Evolutionary conservation across 495 filamentous ascomycete genomes (phyloP).

Genomic region (Penicillium canariense): DNA sequence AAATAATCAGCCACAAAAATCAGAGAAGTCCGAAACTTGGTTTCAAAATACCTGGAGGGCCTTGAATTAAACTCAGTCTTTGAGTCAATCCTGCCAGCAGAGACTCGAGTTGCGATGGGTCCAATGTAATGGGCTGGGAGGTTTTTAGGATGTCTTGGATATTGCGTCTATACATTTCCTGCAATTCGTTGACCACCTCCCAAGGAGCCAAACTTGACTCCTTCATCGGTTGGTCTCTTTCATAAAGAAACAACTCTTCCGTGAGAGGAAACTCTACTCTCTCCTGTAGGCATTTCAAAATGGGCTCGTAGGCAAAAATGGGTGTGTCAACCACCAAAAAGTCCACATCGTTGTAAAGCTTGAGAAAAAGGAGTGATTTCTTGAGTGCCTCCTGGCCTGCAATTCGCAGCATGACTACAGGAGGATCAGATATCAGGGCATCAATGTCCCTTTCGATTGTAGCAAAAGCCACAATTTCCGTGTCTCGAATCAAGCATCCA

Average conservation of each 20-base stretch:
- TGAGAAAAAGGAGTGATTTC: conserved; percentile 39
- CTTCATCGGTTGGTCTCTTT: conserved; percentile 16
- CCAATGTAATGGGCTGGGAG: conserved; percentile 41
- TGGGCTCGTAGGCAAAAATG: conserved; percentile 70
- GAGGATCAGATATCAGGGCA: conserved; percentile 40
- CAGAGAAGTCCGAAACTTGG: neutral
- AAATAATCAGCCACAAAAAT: conserved; percentile 1
- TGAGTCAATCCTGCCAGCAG: conserved; percentile 54
- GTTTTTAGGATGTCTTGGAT: conserved; percentile 31
- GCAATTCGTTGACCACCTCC: conserved; percentile 22
- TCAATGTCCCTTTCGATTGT: conserved; percentile 59
- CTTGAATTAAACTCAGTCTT: conserved; percentile 65
- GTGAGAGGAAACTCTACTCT: conserved; percentile 52
- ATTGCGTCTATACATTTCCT: conserved; percentile 7
- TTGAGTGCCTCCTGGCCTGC: conserved; percentile 40
- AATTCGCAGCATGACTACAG: conserved; percentile 54
- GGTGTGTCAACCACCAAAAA: conserved; percentile 61
- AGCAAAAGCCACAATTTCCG: conserved; percentile 59
- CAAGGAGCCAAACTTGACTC: conserved; percentile 22
- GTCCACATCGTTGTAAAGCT: conserved; percentile 32
- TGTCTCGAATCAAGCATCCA: conserved; percentile 54
- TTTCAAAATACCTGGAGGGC: conserved; percentile 62
- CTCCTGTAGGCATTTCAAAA: conserved; percentile 59
- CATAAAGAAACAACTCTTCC: conserved; percentile 42
- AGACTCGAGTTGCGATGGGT: conserved; percentile 58